Evolutionary conservation across 2,329 filamentous ascomycete species (phyloP).

Genomic region (Stagonosporopsis rhizophila): DNA sequence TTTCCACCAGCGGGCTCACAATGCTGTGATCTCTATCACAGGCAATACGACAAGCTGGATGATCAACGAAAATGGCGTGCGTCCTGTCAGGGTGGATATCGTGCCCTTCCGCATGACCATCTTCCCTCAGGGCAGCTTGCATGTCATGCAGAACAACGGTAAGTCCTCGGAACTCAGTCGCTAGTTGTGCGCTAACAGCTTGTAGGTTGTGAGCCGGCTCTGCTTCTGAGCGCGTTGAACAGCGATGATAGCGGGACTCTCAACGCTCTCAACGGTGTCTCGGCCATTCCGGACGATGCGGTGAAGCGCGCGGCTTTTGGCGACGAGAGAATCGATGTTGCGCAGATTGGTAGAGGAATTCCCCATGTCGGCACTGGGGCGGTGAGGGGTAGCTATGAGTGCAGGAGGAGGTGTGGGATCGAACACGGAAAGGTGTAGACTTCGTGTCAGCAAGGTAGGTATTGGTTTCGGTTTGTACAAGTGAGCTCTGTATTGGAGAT

Average conservation of each 20-base stretch:
- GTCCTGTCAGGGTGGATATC: conserved; percentile 51
- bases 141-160: conserved; percentile 61
- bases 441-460: background rate
- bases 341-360: conserved; percentile 42
- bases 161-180: conserved; percentile 18
- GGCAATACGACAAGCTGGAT: conserved; percentile 62
- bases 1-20: conserved; percentile 58
- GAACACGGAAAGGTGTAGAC: conserved; percentile 10
- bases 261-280: conserved; percentile 57
- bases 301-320: conserved; percentile 56
- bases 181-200: background rate
- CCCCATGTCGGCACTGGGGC: conserved; percentile 53
- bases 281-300: conserved; percentile 47
- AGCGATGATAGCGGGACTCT: conserved; percentile 59
- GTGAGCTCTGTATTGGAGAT: background rate
- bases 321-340: conserved; percentile 40
- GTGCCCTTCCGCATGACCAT: conserved; percentile 58
- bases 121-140: conserved; percentile 58
- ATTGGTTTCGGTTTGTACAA: background rate
- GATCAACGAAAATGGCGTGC: conserved; percentile 60
- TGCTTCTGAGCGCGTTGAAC: conserved; percentile 59
- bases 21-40: conserved; percentile 56
- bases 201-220: conserved; percentile 57
- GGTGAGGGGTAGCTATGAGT: conserved; percentile 51
- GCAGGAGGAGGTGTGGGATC: conserved; percentile 47